These are phyloP conservation scores for Colletotrichum sidae DNA, from an alignment of 2,329 filamentous ascomycete species.

Conservation along the genomic window DNA sequence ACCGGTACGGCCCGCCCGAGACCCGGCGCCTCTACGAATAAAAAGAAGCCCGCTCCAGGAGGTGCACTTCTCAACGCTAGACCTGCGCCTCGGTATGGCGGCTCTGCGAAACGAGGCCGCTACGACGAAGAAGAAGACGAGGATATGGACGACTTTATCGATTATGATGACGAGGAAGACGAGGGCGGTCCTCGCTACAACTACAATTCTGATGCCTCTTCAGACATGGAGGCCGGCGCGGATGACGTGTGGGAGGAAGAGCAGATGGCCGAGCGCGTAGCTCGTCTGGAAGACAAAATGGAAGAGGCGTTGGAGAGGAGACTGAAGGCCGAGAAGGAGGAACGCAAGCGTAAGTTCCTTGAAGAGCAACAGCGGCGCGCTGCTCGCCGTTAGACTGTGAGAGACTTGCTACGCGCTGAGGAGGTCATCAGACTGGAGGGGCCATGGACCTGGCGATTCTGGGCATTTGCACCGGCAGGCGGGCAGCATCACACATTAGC, in stretches of 20 bases:
- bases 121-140: slow-evolving; percentile 73
- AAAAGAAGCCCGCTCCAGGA: slow-evolving; percentile 50
- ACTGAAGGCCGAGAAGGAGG: slow-evolving; percentile 72
- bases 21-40: slow-evolving; percentile 51
- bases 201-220: slow-evolving; percentile 74
- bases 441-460: slow-evolving; percentile 12
- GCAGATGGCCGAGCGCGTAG: slow-evolving; percentile 68
- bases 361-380: slow-evolving; percentile 40
- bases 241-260: slow-evolving; percentile 82
- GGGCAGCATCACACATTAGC: slow-evolving; percentile 48
- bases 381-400: slow-evolving; percentile 20
- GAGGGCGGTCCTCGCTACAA: slow-evolving; percentile 56
- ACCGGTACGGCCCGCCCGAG: slow-evolving; percentile 73
- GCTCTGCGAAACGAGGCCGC: slow-evolving; percentile 48
- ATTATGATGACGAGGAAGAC: slow-evolving; percentile 65
- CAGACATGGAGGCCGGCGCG: slow-evolving; percentile 82
- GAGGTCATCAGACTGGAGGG: neutral
- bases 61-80: slow-evolving; percentile 53
- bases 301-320: slow-evolving; percentile 72
- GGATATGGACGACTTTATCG: slow-evolving; percentile 71
- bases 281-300: slow-evolving; percentile 74
- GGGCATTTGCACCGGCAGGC: slow-evolving; percentile 29
- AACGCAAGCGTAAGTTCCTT: slow-evolving; percentile 56
- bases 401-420: too few species aligned
- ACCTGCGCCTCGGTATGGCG: slow-evolving; percentile 39